Conservation (phyloP, 2,329 filamentous ascomycete genomes). For the Corniculantispora saksenae region DNA sequence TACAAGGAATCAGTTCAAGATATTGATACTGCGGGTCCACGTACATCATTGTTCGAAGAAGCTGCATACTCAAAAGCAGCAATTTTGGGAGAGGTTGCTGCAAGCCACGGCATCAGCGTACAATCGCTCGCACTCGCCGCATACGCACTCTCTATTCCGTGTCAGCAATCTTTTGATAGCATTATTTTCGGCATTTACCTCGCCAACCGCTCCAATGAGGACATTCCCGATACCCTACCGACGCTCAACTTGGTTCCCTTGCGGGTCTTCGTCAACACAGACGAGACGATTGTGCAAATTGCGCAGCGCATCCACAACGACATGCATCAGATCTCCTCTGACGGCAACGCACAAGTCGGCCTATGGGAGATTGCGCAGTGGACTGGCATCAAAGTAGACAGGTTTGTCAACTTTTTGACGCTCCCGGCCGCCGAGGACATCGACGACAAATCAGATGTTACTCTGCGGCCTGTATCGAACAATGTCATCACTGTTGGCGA, state of each 20-base stretch:
- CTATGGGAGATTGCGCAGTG: conserved; percentile 73
- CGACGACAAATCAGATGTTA: not conserved
- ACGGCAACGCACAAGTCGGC: conserved; percentile 56
- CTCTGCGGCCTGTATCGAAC: not conserved
- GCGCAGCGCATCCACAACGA: conserved; percentile 69
- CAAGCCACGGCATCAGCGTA: conserved; percentile 59
- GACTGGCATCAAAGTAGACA: conserved; percentile 71
- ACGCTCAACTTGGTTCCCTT: conserved; percentile 81
- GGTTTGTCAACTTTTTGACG: conserved; percentile 80
- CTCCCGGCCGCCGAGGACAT: conserved; percentile 38
- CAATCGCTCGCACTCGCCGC: conserved; percentile 46
- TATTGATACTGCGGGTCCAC: conserved; percentile 28
- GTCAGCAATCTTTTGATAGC: not conserved
- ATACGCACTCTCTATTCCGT: conserved; percentile 47
- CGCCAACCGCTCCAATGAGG: conserved; percentile 65
- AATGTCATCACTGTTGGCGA: not conserved
- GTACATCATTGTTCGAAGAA: conserved; percentile 29
- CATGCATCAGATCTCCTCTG: conserved; percentile 58
- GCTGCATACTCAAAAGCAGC: not conserved
- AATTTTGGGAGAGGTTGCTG: conserved; percentile 33
- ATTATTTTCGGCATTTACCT: conserved; percentile 79
- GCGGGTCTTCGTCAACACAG: conserved; percentile 44
- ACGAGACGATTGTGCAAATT: conserved; percentile 42
- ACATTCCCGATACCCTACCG: conserved; percentile 58
- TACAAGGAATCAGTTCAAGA: conserved; percentile 21